Evolutionary conservation across 768 basidiomycete species (phyloP).

Genomic region (Collybia sp.): DNA sequence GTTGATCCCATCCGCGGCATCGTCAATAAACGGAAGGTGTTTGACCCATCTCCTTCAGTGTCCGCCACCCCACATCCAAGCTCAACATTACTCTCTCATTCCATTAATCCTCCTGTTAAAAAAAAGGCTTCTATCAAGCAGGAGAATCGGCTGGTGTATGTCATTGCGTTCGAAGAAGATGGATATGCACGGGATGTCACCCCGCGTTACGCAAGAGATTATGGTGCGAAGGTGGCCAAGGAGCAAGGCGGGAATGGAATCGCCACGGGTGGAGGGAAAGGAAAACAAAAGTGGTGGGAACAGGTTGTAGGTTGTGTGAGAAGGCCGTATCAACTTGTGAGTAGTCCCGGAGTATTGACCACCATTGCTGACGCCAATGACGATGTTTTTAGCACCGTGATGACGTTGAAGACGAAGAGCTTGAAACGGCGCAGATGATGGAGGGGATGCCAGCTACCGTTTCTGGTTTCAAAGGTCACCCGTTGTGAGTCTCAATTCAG

Average conservation of each 20-base stretch:
- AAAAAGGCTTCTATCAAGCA: conserved; percentile 21
- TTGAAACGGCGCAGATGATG: conserved; percentile 67
- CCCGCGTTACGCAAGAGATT: conserved; percentile 79
- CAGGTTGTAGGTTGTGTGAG: conserved; percentile 55
- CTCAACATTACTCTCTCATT: conserved; percentile 6
- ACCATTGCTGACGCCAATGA: conserved; percentile 9
- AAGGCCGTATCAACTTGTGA: conserved; percentile 80
- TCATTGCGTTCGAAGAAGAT: conserved; percentile 93
- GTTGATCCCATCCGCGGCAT: conserved; percentile 83
- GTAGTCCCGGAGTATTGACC: conserved; percentile 17
- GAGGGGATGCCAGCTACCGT: conserved; percentile 94
- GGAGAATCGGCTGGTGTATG: conserved; percentile 90
- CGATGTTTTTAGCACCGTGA: conserved; percentile 68
- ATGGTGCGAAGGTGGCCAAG: conserved; percentile 75
- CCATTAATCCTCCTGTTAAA: conserved; percentile 1
- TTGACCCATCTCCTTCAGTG: conserved; percentile 57
- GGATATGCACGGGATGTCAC: conserved; percentile 91
- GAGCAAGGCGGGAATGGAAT: conserved; percentile 55
- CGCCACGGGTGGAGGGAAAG: conserved; percentile 35
- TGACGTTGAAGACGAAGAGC: conserved; percentile 88
- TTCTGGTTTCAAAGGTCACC: conserved; percentile 93
- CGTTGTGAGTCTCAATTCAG: conserved; percentile 50
- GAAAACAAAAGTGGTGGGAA: conserved; percentile 84
- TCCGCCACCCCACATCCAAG: conserved; percentile 15
- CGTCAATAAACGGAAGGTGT: conserved; percentile 76